A percentile compares a stretch with the other conserved stretches of the same genome.
Conservation (phyloP, 352 stramenopile species). For the Phytopythium montanum region DNA sequence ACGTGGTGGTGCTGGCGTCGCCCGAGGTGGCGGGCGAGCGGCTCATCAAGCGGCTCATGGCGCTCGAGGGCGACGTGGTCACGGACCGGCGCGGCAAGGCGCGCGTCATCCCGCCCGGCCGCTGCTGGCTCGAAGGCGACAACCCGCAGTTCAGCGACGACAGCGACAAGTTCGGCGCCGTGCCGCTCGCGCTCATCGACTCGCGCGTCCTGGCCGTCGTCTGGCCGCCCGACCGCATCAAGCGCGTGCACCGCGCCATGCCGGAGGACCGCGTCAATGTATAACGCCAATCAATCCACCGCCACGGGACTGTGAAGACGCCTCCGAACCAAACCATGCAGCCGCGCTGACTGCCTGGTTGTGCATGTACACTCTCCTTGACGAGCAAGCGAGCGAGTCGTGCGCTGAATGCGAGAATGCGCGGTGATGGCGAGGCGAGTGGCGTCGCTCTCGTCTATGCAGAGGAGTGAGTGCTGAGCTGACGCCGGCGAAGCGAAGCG, state of each 20-base stretch:
- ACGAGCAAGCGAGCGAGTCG: background rate
- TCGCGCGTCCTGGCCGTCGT: conserved; percentile 73
- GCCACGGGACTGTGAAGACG: too few species aligned
- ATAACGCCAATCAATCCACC: conserved; percentile 22
- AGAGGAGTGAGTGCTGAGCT: background rate
- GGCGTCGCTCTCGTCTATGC: background rate
- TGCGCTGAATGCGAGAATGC: background rate
- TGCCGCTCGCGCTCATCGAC: conserved; percentile 81
- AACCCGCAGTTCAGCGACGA: conserved; percentile 74
- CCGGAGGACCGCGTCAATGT: conserved; percentile 55
- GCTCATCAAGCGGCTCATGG: conserved; percentile 79
- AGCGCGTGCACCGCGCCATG: conserved; percentile 51
- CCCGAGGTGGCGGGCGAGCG: conserved; percentile 48
- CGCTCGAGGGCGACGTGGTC: conserved; percentile 70
- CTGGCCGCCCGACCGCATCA: conserved; percentile 66
- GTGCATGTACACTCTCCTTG: background rate
- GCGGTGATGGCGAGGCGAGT: background rate
- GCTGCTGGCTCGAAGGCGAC: conserved; percentile 87
- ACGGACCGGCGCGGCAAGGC: conserved; percentile 34
- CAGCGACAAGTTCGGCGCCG: conserved; percentile 69
- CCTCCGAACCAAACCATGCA: too few species aligned
- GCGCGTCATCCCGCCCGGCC: conserved; percentile 56
- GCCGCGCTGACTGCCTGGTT: too few species aligned
- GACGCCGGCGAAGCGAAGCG: background rate
- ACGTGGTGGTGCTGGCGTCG: conserved; percentile 79